Conservation (phyloP, 768 basidiomycete genomes). For the Auriculariales sp. region DNA sequence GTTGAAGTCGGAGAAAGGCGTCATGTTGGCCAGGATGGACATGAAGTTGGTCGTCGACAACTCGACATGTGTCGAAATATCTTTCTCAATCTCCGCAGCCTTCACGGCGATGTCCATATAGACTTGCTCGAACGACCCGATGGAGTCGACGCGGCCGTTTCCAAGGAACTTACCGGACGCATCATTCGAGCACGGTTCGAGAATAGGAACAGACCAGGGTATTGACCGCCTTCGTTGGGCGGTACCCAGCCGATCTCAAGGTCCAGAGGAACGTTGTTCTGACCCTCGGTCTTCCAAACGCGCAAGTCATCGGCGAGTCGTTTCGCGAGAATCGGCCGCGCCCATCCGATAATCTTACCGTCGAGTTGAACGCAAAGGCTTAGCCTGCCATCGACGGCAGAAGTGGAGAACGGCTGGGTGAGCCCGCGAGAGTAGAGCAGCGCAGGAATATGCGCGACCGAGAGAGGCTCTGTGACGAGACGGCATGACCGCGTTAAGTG, state of each 20-base stretch:
- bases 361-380: conserved; percentile 91
- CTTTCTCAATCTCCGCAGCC: conserved; percentile 65
- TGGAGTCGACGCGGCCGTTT: conserved; percentile 76
- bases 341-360: conserved; percentile 90
- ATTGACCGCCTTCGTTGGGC: conserved; percentile 78
- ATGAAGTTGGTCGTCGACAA: conserved; percentile 89
- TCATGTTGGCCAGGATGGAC: conserved; percentile 92
- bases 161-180: conserved; percentile 88
- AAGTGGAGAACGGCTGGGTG: conserved; percentile 75
- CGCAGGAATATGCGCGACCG: conserved; percentile 64
- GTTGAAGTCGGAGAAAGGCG: conserved; percentile 98
- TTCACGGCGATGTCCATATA: conserved; percentile 97
- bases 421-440: conserved; percentile 83
- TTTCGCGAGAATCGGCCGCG: conserved; percentile 52
- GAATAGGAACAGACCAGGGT: conserved; percentile 91
- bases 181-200: conserved; percentile 84
- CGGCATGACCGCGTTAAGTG: conserved; percentile 90
- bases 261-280: conserved; percentile 73
- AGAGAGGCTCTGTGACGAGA: conserved; percentile 64
- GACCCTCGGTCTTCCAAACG: conserved; percentile 86
- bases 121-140: conserved; percentile 96
- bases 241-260: conserved; percentile 91
- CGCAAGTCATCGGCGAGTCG: conserved; percentile 77
- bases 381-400: conserved; percentile 58
- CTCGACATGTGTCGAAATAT: conserved; percentile 82